Conservation (phyloP, 768 basidiomycete genomes). For the Auriscalpium vulgare region DNA sequence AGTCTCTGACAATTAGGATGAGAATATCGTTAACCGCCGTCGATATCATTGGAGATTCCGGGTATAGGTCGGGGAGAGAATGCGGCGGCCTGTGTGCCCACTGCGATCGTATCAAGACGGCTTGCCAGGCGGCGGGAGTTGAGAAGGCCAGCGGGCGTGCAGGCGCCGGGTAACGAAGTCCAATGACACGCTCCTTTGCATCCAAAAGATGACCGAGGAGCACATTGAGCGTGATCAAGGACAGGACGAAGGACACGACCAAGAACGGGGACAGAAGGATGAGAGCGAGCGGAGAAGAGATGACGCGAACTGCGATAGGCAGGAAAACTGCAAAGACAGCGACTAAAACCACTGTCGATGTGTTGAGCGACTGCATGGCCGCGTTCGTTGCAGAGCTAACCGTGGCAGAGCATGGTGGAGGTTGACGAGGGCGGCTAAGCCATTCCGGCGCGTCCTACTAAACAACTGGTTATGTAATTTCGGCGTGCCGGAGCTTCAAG, state of each 20-base stretch:
- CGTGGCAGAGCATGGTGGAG: too few species aligned
- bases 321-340: conserved; percentile 49
- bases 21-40: conserved; percentile 74
- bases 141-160: conserved; percentile 80
- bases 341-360: conserved; percentile 44
- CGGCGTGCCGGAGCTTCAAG: too few species aligned
- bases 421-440: too few species aligned
- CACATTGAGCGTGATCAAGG: conserved; percentile 31
- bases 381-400: too few species aligned
- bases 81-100: conserved; percentile 76
- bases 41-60: conserved; percentile 57
- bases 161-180: conserved; percentile 40
- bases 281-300: conserved; percentile 60
- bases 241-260: conserved; percentile 37
- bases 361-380: conserved; percentile 6
- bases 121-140: conserved; percentile 93
- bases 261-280: conserved; percentile 58
- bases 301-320: conserved; percentile 44
- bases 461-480: too few species aligned
- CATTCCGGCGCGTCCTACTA: too few species aligned
- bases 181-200: conserved; percentile 24
- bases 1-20: conserved; percentile 76
- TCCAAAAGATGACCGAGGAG: conserved; percentile 49
- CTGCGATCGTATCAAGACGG: conserved; percentile 77
- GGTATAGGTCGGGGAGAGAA: conserved; percentile 57